A percentile compares a stretch with the other conserved stretches of the same genome.
phyloP scores from a whole-genome alignment of 169 alveolate species.

The Eimeria brunetti region DNA sequence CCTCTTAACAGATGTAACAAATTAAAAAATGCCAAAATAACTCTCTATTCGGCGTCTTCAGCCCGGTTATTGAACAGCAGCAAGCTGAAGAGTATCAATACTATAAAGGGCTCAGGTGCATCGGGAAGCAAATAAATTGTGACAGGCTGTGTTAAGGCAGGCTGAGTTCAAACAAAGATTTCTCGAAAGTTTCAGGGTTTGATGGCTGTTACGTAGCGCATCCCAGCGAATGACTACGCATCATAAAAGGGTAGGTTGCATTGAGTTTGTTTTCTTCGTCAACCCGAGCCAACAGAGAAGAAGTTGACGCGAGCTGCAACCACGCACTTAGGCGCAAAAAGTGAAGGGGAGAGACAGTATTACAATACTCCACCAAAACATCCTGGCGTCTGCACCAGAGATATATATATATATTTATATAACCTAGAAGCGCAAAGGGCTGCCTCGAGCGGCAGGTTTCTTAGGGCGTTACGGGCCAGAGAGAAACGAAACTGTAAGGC shows the following conservation, averaged over 20 bases:
- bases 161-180: too few species aligned
- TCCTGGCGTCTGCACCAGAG: slow-evolving; percentile 8
- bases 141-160: not conserved
- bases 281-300: slow-evolving; percentile 1
- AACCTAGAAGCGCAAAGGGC: slow-evolving; percentile 4
- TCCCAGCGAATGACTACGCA: not conserved
- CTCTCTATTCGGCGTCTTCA: not conserved
- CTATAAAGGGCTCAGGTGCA: not conserved
- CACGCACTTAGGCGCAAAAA: not conserved
- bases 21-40: too few species aligned
- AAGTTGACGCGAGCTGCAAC: slow-evolving; percentile 13
- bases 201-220: too few species aligned
- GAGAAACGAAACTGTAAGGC: not conserved
- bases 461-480: not conserved
- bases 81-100: not conserved
- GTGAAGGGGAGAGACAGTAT: not conserved
- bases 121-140: not conserved
- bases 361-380: not conserved
- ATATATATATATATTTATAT: too few species aligned
- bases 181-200: too few species aligned
- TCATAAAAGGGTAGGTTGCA: not conserved
- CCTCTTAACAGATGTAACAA: not conserved
- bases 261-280: not conserved
- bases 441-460: slow-evolving; percentile 11
- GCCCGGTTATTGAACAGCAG: not conserved